Evolutionary conservation across 139 green algal species (phyloP), one percentile per base, ranked within the genome.

Genomic region (Desmodesmus armatus): DNA sequence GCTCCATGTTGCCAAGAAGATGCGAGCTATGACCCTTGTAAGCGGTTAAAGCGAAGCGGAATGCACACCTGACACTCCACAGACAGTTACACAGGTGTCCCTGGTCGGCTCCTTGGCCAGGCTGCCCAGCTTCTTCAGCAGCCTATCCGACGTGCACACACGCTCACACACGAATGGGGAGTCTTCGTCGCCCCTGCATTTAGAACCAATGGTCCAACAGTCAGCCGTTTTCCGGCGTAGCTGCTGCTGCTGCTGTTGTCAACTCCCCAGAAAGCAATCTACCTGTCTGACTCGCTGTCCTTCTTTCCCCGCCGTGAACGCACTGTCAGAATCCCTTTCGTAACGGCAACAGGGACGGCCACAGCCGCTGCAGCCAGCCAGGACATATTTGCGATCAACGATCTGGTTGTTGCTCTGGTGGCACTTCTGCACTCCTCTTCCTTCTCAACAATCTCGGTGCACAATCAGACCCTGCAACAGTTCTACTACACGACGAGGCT

Each of bases 11-110:
- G n/a, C n/a, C n/a, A n/a, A n/a, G n/a, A n/a, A n/a, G n/a, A n/a
- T n/a, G n/a, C n/a, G n/a, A n/a, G n/a, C n/a, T n/a, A n/a, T n/a
- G n/a, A n/a, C n/a, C n/a, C n/a, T n/a, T n/a, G n/a, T n/a, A n/a
- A n/a, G n/a, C n/a, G n/a, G n/a, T n/a, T n/a, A n/a, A n/a, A n/a
- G n/a, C n/a, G n/a, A n/a, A n/a, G n/a, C n/a, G n/a, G n/a, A n/a
- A n/a, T n/a, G 21, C 86, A 3, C 55, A 89, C 93, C 87, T 80
- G 92, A 97, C 17, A 93, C 90, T 21, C 96, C 96, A 85, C 96
- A 99, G 2, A 99, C 96, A 35, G 96, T 99, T 44, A 99, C 96
- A 87, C 96, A 99, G 2, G 94, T 96, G 81, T 96, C 91, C 3
- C 94, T 92, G 1, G 93, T 96, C 15, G 94, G 92, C 44, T 98